Evolutionary conservation across 2,329 filamentous ascomycete genomes (phyloP).

Genomic region (Emmonsiellopsis sp.): DNA sequence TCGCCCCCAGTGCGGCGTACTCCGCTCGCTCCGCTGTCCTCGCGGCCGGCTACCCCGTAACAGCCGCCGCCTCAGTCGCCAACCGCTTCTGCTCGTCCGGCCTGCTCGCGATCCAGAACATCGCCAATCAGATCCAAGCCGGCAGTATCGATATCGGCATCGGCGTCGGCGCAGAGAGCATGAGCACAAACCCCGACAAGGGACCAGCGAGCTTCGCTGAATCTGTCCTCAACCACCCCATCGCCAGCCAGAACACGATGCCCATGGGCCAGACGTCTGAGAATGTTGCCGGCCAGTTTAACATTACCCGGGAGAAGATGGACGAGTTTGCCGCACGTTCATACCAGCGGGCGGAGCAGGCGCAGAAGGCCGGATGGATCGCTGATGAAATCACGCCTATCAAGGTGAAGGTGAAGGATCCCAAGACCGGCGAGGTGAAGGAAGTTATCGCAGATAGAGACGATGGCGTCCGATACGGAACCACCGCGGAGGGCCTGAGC

Average conservation of each 20-base stretch:
- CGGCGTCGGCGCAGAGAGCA: constrained; percentile 86
- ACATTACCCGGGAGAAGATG: constrained; percentile 59
- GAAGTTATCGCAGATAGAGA: constrained; percentile 70
- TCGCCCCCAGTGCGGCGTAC: constrained; percentile 80
- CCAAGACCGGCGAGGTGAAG: constrained; percentile 74
- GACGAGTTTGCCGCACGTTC: constrained; percentile 78
- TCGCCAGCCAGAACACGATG: constrained; percentile 84
- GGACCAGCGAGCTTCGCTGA: constrained; percentile 75
- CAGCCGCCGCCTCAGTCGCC: constrained; percentile 67
- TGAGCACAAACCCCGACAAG: constrained; percentile 79
- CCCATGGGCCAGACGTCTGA: constrained; percentile 91
- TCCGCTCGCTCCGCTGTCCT: constrained; percentile 82
- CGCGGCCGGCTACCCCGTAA: constrained; percentile 76
- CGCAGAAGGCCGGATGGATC: constrained; percentile 76
- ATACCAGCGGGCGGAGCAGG: constrained; percentile 74
- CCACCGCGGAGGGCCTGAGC: constrained; percentile 69
- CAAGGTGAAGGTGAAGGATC: constrained; percentile 73
- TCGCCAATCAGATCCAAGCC: constrained; percentile 78
- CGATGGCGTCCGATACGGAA: constrained; percentile 73
- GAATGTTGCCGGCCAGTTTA: constrained; percentile 74
- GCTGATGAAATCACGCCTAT: constrained; percentile 78
- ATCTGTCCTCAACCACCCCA: constrained; percentile 61
- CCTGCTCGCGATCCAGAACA: constrained; percentile 79
- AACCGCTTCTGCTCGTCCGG: constrained; percentile 91
- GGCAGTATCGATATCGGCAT: constrained; percentile 91